These are phyloP conservation scores for Collybia sp. DNA, from an alignment of 768 basidiomycete species.

Conservation along the genomic window DNA sequence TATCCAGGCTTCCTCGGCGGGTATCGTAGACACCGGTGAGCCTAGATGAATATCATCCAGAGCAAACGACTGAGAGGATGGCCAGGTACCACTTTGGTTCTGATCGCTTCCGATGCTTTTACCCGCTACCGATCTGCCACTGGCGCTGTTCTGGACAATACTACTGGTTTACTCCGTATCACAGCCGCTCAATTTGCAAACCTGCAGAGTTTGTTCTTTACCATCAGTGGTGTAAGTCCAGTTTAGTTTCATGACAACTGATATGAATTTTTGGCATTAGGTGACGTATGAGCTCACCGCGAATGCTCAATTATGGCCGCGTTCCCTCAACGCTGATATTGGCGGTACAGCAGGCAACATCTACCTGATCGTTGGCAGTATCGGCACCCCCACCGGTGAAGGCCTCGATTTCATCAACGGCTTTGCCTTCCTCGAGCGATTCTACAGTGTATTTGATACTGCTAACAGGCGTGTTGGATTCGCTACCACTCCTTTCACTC, in stretches of 20 bases:
- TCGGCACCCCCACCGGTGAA: constrained; percentile 43
- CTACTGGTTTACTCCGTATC: constrained; percentile 53
- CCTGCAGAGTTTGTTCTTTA: constrained; percentile 49
- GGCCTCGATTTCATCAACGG: constrained; percentile 68
- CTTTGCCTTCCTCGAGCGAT: constrained; percentile 50
- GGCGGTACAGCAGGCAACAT: constrained; percentile 48
- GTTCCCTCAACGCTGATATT: constrained; percentile 48
- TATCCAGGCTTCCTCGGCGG: constrained; percentile 32
- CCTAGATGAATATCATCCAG: too few relatives aligned
- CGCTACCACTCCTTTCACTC: constrained; percentile 48
- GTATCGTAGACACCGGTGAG: constrained; percentile 43
- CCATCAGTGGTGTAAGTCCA: constrained; percentile 41
- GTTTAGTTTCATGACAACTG: constrained; percentile 22
- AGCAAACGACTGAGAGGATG: constrained; percentile 32
- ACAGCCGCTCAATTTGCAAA: constrained; percentile 41
- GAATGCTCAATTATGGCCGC: constrained; percentile 71
- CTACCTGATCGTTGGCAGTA: constrained; percentile 52
- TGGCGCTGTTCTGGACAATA: constrained; percentile 50
- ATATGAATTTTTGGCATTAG: constrained; percentile 20
- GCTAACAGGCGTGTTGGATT: constrained; percentile 51
- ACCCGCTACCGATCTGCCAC: constrained; percentile 50
- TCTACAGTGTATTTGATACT: constrained; percentile 65
- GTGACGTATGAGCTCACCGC: constrained; percentile 49
- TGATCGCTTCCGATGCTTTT: constrained; percentile 58
- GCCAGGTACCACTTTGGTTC: constrained; percentile 47